Conservation (phyloP, 169 alveolate species). For the Plasmodium vinckei region DNA sequence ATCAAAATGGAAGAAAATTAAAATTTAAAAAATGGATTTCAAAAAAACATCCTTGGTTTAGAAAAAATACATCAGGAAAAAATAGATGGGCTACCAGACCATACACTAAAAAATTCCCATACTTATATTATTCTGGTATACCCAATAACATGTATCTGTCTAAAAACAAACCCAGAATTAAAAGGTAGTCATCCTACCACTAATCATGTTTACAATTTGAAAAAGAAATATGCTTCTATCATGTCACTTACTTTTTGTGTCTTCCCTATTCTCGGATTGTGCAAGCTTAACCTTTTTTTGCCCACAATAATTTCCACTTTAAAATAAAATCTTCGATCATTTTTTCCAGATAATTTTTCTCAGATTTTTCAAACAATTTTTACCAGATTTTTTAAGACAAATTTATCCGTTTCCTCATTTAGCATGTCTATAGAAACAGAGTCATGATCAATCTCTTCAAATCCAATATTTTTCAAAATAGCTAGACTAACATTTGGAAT, state of each 20-base stretch:
- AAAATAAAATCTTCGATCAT: not conserved
- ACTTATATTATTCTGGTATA: constrained; percentile 30
- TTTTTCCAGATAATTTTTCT: not conserved
- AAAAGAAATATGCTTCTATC: not conserved
- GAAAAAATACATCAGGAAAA: constrained; percentile 81
- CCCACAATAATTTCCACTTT: too few species aligned
- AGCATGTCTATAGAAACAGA: constrained; percentile 21
- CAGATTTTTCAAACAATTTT: constrained; percentile 19
- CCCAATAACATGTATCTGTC: constrained; percentile 41
- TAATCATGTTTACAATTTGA: too few species aligned
- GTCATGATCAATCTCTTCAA: not conserved
- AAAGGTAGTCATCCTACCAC: not conserved
- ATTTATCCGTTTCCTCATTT: constrained; percentile 5
- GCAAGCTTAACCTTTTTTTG: too few species aligned
- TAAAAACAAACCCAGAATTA: constrained; percentile 31
- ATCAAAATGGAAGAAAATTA: constrained; percentile 34
- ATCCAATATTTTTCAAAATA: constrained; percentile 54
- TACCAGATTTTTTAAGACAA: constrained; percentile 3
- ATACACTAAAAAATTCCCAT: constrained; percentile 80
- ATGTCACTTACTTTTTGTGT: not conserved
- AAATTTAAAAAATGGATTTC: constrained; percentile 69
- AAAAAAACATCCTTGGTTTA: constrained; percentile 86
- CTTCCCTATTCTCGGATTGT: not conserved
- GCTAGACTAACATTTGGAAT: constrained; percentile 27
- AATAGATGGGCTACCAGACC: constrained; percentile 83